A percentile compares a stretch with the other conserved stretches of the same genome.
Evolutionary conservation across 768 basidiomycete genomes (phyloP).

Genomic region (Hypsizygus marmoreus): DNA sequence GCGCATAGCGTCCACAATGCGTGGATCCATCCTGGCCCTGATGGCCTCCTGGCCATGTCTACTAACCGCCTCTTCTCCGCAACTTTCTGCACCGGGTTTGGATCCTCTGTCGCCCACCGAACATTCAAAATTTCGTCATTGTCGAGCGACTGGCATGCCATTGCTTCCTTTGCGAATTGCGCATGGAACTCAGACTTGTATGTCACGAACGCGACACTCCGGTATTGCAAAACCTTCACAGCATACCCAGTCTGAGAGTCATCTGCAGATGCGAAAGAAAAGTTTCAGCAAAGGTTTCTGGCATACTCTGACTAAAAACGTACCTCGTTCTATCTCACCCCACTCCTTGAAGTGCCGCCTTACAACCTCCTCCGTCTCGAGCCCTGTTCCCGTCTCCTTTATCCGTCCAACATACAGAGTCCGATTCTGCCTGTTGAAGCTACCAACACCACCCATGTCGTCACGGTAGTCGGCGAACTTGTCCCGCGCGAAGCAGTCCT

Average conservation of each 20-base stretch:
- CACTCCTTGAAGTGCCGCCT: conserved; percentile 93
- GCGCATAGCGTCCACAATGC: conserved; percentile 87
- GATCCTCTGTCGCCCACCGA: conserved; percentile 99
- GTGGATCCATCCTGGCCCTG: conserved; percentile 78
- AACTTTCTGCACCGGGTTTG: conserved; percentile 89
- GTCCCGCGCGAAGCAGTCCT: conserved; percentile 96
- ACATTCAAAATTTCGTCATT: conserved; percentile 98
- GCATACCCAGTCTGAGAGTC: conserved; percentile 28
- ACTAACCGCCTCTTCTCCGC: conserved; percentile 84
- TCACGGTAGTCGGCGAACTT: conserved; percentile 98
- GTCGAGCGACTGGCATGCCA: conserved; percentile 98
- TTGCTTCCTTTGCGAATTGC: conserved; percentile 97
- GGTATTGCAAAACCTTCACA: conserved; percentile 92
- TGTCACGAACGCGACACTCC: conserved; percentile 96
- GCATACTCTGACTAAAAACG: conserved; percentile 30
- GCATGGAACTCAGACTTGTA: conserved; percentile 85
- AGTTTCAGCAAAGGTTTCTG: not conserved
- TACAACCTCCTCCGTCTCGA: conserved; percentile 91
- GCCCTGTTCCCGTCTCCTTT: conserved; percentile 84
- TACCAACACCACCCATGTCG: conserved; percentile 99
- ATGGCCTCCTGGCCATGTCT: conserved; percentile 84
- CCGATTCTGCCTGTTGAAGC: conserved; percentile 91
- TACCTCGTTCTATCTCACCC: conserved; percentile 91
- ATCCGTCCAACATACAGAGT: conserved; percentile 95
- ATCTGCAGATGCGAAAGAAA: conserved; percentile 16